These are phyloP conservation scores for Panaeolus papilionaceus DNA, from an alignment of 768 basidiomycete genomes.

Conservation along the genomic window DNA sequence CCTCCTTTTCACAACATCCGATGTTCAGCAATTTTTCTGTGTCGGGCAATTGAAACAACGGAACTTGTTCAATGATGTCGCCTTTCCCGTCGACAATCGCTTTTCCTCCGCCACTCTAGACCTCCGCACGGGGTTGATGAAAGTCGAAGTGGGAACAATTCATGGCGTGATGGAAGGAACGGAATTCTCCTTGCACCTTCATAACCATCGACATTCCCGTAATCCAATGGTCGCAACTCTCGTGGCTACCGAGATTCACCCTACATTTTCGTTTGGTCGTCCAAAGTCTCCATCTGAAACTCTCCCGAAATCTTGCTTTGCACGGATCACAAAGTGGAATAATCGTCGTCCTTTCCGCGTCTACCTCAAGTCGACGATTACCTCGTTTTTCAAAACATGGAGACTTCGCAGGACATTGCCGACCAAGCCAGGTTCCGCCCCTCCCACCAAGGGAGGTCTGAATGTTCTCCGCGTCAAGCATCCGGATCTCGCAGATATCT, in stretches of 20 bases:
- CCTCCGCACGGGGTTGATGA: slow-evolving; percentile 42
- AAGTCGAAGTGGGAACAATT: slow-evolving; percentile 62
- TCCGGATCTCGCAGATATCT: slow-evolving; percentile 54
- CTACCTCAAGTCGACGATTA: slow-evolving; percentile 52
- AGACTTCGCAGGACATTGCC: slow-evolving; percentile 48
- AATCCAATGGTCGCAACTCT: slow-evolving; percentile 60
- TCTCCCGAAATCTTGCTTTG: slow-evolving; percentile 56
- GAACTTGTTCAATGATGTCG: slow-evolving; percentile 59
- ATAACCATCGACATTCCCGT: slow-evolving; percentile 63
- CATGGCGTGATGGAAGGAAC: slow-evolving; percentile 71
- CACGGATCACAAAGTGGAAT: slow-evolving; percentile 55
- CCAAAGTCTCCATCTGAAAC: slow-evolving; percentile 39
- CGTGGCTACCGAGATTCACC: slow-evolving; percentile 57
- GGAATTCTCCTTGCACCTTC: slow-evolving; percentile 64
- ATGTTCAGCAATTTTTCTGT: slow-evolving; percentile 56
- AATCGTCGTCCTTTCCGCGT: slow-evolving; percentile 60
- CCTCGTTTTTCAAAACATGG: slow-evolving; percentile 51
- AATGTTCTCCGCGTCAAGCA: slow-evolving; percentile 53
- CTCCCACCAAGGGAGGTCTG: slow-evolving; percentile 42
- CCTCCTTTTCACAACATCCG: slow-evolving; percentile 44
- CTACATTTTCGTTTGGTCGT: slow-evolving; percentile 64
- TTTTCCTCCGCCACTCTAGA: slow-evolving; percentile 53
- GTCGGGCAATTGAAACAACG: slow-evolving; percentile 55
- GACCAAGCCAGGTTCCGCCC: slow-evolving; percentile 37
- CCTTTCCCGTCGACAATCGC: slow-evolving; percentile 56